Conservation (phyloP, 176 grass and related monocot genomes). For the Phyllostachys edulis region DNA sequence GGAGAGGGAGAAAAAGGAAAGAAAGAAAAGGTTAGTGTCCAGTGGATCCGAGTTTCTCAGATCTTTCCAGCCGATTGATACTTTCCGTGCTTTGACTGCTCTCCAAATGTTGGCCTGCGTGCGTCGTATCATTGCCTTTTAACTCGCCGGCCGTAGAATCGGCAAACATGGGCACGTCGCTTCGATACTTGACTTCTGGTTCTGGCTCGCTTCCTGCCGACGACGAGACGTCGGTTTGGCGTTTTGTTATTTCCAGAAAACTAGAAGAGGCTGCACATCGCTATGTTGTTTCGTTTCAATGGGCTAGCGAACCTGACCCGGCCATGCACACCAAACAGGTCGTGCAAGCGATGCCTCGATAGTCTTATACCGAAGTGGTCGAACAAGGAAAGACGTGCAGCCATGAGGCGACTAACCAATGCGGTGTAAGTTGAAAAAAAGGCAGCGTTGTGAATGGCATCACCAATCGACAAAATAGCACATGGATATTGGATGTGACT, state of each 20-base stretch:
- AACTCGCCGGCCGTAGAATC: conserved; percentile 15
- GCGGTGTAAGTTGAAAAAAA: neutral
- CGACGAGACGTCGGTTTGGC: neutral
- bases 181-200: neutral
- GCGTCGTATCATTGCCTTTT: neutral
- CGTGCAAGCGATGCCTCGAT: neutral
- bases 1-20: neutral
- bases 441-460: neutral
- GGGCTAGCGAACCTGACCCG: neutral
- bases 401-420: neutral
- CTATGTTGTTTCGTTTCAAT: neutral
- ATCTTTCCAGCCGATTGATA: conserved; percentile 34
- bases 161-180: neutral
- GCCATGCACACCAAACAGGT: neutral
- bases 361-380: no score
- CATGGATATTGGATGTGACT: neutral
- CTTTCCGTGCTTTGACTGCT: conserved; percentile 36
- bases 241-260: neutral
- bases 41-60: conserved; percentile 1
- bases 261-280: neutral
- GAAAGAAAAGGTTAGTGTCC: neutral
- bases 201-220: neutral
- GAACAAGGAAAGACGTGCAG: conserved; percentile 25
- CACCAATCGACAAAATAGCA: neutral
- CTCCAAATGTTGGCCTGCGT: conserved; percentile 30